phyloP scores from a whole-genome alignment of 352 stramenopile genomes.

The Globisporangium iwayamae region DNA sequence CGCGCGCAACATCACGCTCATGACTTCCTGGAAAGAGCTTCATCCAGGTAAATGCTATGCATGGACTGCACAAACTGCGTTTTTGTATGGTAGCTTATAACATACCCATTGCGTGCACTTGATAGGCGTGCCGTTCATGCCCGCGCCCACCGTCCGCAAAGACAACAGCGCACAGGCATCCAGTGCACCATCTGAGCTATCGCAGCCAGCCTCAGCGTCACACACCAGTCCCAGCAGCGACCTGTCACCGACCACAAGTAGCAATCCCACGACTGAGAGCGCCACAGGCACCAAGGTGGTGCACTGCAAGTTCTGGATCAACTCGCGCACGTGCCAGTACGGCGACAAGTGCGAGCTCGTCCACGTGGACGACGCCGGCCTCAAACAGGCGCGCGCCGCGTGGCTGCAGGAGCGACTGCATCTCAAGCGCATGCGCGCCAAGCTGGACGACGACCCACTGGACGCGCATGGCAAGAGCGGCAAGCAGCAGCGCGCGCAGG shows the following conservation, averaged over 20 bases:
- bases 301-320: conserved; percentile 86
- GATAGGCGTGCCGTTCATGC: conserved; percentile 51
- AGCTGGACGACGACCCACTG: conserved; percentile 53
- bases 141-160: conserved; percentile 37
- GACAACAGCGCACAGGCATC: neutral
- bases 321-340: conserved; percentile 65
- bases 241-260: neutral
- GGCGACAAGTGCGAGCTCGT: conserved; percentile 64
- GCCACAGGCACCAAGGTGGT: neutral
- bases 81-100: neutral
- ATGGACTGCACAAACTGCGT: neutral
- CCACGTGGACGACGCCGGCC: conserved; percentile 42
- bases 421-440: conserved; percentile 51
- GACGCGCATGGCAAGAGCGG: conserved; percentile 68
- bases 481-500: conserved; percentile 65
- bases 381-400: conserved; percentile 44
- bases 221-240: neutral
- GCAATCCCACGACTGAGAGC: neutral
- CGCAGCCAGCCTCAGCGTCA: neutral
- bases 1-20: conserved; percentile 32
- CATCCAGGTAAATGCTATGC: conserved; percentile 26
- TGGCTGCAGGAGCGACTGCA: conserved; percentile 66
- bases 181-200: neutral
- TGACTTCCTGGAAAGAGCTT: conserved; percentile 50
- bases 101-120: neutral